Evolutionary conservation across 805 yeast genomes (phyloP).

Genomic region (Teunomyces atbi): DNA sequence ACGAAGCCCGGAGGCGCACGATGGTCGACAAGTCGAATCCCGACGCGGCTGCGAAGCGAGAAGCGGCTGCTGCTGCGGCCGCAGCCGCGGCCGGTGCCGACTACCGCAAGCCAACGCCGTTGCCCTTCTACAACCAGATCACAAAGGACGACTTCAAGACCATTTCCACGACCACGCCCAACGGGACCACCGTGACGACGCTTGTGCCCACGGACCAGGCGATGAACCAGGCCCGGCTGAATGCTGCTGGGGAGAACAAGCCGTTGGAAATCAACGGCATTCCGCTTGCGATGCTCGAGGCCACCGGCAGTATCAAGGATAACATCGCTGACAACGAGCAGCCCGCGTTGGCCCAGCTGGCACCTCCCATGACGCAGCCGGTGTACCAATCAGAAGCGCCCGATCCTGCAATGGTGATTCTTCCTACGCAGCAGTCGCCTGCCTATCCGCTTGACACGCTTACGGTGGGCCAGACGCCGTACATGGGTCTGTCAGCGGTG

Average conservation of each 20-base stretch:
- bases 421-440: constrained; percentile 3
- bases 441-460: neutral
- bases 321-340: constrained; percentile 4
- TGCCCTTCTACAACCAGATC: constrained; percentile 89
- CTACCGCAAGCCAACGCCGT: constrained; percentile 54
- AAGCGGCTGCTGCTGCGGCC: constrained; percentile 9
- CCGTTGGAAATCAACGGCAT: constrained; percentile 67
- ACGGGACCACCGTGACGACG: constrained; percentile 88
- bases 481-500: constrained; percentile 3
- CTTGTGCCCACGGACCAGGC: constrained; percentile 85
- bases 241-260: constrained; percentile 53
- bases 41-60: constrained; percentile 1
- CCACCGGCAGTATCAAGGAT: constrained; percentile 64
- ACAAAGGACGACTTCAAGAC: constrained; percentile 86
- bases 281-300: constrained; percentile 69
- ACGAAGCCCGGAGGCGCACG: constrained; percentile 81
- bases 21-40: constrained; percentile 27
- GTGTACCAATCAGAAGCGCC: neutral
- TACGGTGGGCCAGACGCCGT: constrained; percentile 4
- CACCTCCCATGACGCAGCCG: neutral
- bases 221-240: constrained; percentile 56
- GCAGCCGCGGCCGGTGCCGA: constrained; percentile 4
- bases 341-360: neutral
- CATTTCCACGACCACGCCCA: constrained; percentile 81
- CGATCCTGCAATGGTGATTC: neutral